Percentiles rank a stretch among this genome's conserved stretches.
These are phyloP conservation scores for Ogataea nakhonphanomensis DNA, from an alignment of 805 yeast genomes.

Conservation along the genomic window DNA sequence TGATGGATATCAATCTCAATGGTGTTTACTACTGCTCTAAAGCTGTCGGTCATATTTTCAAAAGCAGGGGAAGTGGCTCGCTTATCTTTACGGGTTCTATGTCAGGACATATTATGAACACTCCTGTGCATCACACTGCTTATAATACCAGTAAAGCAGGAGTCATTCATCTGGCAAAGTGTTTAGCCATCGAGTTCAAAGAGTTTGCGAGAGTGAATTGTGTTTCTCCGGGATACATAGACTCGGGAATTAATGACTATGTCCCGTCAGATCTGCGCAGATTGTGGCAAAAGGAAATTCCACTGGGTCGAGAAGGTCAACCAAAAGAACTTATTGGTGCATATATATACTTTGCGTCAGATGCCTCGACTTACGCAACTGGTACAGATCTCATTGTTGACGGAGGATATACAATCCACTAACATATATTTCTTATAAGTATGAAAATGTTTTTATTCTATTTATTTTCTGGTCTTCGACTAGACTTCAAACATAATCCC, in stretches of 20 bases:
- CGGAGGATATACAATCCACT: conserved; percentile 42
- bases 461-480: too few species aligned
- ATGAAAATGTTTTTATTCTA: too few species aligned
- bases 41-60: conserved; percentile 45
- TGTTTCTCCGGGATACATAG: conserved; percentile 24
- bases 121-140: conserved; percentile 48
- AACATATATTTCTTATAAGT: too few species aligned
- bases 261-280: conserved; percentile 24
- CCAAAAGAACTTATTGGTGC: conserved; percentile 51
- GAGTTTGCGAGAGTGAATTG: conserved; percentile 44
- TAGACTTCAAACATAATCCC: too few species aligned
- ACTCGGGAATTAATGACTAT: conserved; percentile 39
- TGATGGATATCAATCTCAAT: conserved; percentile 47
- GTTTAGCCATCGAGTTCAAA: conserved; percentile 47
- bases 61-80: conserved; percentile 45
- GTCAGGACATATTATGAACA: conserved; percentile 54
- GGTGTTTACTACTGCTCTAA: conserved; percentile 51
- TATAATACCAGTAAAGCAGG: conserved; percentile 51
- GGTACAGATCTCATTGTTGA: conserved; percentile 49
- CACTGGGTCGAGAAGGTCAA: conserved; percentile 48
- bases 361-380: conserved; percentile 49
- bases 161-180: conserved; percentile 44
- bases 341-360: conserved; percentile 49
- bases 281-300: conserved; percentile 34
- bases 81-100: conserved; percentile 52